Percentiles rank a stretch among this genome's conserved stretches.
Conservation (phyloP, 768 basidiomycete species). For the Serendipita sp. region DNA sequence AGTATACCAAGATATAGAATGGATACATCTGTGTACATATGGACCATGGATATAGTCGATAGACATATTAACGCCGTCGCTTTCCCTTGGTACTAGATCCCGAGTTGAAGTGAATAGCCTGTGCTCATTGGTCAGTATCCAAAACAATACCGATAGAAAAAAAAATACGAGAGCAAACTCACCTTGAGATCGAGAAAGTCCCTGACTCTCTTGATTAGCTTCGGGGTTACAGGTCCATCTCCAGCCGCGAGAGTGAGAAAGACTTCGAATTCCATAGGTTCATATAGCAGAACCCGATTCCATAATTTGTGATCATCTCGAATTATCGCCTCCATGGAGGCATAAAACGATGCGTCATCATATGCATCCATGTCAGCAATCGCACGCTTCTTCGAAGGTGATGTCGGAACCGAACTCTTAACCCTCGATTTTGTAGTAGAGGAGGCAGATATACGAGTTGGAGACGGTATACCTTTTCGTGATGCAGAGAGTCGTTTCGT, state of each 20-base stretch:
- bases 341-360: neutral
- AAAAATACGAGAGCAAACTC: slow-evolving; percentile 4
- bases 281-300: slow-evolving; percentile 2
- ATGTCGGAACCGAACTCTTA: neutral
- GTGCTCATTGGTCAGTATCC: neutral
- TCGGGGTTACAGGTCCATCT: slow-evolving; percentile 17
- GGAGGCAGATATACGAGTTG: neutral
- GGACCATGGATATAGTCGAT: neutral
- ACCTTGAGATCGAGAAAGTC: slow-evolving; percentile 44
- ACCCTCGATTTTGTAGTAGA: neutral
- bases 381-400: neutral
- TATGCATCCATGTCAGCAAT: neutral
- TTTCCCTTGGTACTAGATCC: slow-evolving; percentile 1
- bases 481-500: neutral
- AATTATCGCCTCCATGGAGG: neutral
- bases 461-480: neutral
- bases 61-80: neutral
- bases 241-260: slow-evolving; percentile 31
- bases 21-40: neutral
- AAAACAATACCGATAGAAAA: neutral
- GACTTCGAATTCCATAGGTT: slow-evolving; percentile 45
- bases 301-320: neutral
- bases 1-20: neutral
- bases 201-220: slow-evolving; percentile 26
- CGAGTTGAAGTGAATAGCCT: slow-evolving; percentile 44